Evolutionary conservation across 805 yeast genomes (phyloP).

Genomic region (Cyberlindnera nakhonratchasimensis): DNA sequence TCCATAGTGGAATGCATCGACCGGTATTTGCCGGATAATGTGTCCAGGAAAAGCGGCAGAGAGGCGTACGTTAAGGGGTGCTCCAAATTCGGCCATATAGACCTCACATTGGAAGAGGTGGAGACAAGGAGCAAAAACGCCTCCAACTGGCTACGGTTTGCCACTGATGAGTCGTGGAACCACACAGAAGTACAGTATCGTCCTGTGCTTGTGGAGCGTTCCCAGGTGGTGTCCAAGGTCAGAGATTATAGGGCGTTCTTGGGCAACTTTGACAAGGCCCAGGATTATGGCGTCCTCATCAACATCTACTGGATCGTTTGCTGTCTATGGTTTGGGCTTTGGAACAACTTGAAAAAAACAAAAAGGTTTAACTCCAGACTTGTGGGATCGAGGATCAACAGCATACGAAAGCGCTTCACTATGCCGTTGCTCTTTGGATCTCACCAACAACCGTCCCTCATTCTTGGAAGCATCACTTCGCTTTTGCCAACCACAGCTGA

Average conservation of each 20-base stretch:
- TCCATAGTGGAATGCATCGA: conserved; percentile 23
- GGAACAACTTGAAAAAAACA: conserved; percentile 18
- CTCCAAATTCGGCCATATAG: conserved; percentile 1
- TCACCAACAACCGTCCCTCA: conserved; percentile 22
- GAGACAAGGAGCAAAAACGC: conserved; percentile 13
- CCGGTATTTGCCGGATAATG: conserved; percentile 16
- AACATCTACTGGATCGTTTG: conserved; percentile 22
- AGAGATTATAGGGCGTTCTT: conserved; percentile 26
- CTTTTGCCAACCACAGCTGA: conserved; percentile 25
- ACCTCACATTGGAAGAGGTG: conserved; percentile 13
- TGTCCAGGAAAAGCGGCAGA: conserved; percentile 6
- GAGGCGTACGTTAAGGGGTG: conserved; percentile 12
- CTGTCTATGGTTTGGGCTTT: conserved; percentile 20
- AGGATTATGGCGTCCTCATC: conserved; percentile 20
- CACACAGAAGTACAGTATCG: conserved; percentile 10
- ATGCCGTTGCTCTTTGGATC: conserved; percentile 20
- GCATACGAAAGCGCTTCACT: conserved; percentile 17
- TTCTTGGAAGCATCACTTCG: conserved; percentile 11
- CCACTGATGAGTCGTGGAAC: conserved; percentile 11
- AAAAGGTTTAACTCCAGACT: conserved; percentile 17
- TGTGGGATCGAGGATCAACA: conserved; percentile 15
- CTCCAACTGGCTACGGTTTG: conserved; percentile 5
- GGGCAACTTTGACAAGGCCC: conserved; percentile 25
- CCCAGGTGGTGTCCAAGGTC: conserved; percentile 11
- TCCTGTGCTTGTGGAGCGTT: conserved; percentile 17